Evolutionary conservation across 2,329 filamentous ascomycete genomes (phyloP).

Genomic region (Fusarium solani-melongenae): DNA sequence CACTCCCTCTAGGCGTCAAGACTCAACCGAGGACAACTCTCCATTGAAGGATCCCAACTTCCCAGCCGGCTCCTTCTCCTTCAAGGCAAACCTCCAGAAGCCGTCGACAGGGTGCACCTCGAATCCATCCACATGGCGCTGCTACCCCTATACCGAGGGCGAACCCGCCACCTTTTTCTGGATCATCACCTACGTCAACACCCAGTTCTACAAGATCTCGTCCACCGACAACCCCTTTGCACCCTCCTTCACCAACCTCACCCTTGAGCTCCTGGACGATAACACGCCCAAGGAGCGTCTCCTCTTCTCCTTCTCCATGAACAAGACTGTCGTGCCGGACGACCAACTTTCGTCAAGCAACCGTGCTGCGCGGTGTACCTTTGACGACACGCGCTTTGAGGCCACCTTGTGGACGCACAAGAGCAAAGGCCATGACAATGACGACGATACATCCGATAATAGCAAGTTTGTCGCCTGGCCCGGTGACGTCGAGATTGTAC

Average conservation of each 20-base stretch:
- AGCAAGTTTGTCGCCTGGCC: slow-evolving; percentile 62
- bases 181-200: slow-evolving; percentile 61
- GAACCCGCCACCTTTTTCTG: slow-evolving; percentile 68
- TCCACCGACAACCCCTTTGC: slow-evolving; percentile 66
- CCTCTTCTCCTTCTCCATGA: slow-evolving; percentile 64
- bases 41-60: slow-evolving; percentile 51
- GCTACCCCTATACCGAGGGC: slow-evolving; percentile 63
- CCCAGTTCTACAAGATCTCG: slow-evolving; percentile 62
- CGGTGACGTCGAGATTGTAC: slow-evolving; percentile 66
- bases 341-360: slow-evolving; percentile 55
- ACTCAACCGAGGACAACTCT: slow-evolving; percentile 3
- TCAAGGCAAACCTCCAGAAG: slow-evolving; percentile 67
- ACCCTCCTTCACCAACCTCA: slow-evolving; percentile 64
- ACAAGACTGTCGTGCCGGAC: slow-evolving; percentile 64
- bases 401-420: slow-evolving; percentile 70
- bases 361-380: slow-evolving; percentile 66
- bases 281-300: slow-evolving; percentile 65
- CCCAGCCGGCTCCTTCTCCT: slow-evolving; percentile 71
- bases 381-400: slow-evolving; percentile 64
- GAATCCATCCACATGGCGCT: slow-evolving; percentile 69
- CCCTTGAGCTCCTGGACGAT: slow-evolving; percentile 60
- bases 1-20: neutral
- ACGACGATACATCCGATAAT: slow-evolving; percentile 15
- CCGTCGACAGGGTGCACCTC: slow-evolving; percentile 67
- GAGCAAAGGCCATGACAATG: slow-evolving; percentile 34